A percentile compares a stretch with the other conserved stretches of the same genome.
These are phyloP conservation scores for Coleophoma eucalyptorum DNA, from an alignment of 2,329 filamentous ascomycete species.

Conservation along the genomic window DNA sequence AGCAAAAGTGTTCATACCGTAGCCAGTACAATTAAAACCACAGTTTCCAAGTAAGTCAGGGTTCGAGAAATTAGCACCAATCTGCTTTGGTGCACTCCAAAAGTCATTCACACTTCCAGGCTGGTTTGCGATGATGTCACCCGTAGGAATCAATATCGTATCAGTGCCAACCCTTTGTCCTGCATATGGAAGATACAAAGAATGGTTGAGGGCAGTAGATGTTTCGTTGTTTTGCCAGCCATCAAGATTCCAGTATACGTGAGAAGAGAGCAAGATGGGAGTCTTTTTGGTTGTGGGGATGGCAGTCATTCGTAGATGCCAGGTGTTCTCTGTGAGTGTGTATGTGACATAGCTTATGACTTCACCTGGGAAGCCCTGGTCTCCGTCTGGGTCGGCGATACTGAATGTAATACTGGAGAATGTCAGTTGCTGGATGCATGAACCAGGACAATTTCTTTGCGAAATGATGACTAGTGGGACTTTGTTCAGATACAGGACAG, in stretches of 20 bases:
- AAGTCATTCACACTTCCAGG: conserved; percentile 72
- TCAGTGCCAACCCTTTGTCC: conserved; percentile 67
- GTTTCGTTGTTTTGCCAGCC: conserved; percentile 73
- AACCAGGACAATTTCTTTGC: too few species aligned
- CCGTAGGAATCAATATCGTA: conserved; percentile 70
- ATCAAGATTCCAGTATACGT: conserved; percentile 79
- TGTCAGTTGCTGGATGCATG: neutral
- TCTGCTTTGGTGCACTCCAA: conserved; percentile 76
- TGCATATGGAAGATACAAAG: conserved; percentile 68
- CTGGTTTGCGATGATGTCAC: conserved; percentile 67
- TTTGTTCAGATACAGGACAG: too few species aligned
- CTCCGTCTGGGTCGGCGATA: conserved; percentile 67
- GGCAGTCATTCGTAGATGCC: conserved; percentile 72
- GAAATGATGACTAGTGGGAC: too few species aligned
- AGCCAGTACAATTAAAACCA: conserved; percentile 77
- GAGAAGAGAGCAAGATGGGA: conserved; percentile 74
- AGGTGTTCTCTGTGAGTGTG: conserved; percentile 60
- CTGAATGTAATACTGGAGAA: conserved; percentile 69
- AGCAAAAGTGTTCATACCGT: conserved; percentile 52
- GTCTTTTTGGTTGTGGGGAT: conserved; percentile 70
- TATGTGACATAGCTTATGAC: conserved; percentile 74
- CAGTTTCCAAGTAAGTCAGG: conserved; percentile 69
- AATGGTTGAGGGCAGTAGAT: conserved; percentile 63
- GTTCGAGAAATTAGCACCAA: conserved; percentile 65
- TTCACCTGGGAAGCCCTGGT: conserved; percentile 75